Conservation (phyloP, 192 early-diverging fungal species). For the Entophlyctis luteolus region DNA sequence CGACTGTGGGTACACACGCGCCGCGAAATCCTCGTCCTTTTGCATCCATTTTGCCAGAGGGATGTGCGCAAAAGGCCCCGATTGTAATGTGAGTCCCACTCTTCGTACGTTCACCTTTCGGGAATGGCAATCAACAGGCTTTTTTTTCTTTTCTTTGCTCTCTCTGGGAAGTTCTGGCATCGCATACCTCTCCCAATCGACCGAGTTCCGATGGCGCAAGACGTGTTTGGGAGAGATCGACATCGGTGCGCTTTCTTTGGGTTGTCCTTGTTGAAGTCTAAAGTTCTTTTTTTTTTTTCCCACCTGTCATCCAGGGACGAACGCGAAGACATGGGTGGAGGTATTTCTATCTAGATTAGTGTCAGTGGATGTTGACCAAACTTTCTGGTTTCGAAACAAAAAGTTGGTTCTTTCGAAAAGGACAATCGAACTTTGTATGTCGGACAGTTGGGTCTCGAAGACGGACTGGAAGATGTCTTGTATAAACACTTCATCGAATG, state of each 20-base stretch:
- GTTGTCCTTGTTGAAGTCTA: not conserved
- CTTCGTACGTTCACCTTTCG: constrained; percentile 44
- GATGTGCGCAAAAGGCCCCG: constrained; percentile 64
- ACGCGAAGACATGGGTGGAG: constrained; percentile 61
- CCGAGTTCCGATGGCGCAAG: constrained; percentile 41
- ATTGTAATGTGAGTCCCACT: constrained; percentile 42
- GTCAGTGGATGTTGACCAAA: not conserved
- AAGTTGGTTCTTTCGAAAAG: constrained; percentile 76
- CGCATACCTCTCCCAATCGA: constrained; percentile 51
- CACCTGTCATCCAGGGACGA: constrained; percentile 38
- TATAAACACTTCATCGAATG: constrained; percentile 67
- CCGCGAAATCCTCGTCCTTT: constrained; percentile 60
- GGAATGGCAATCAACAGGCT: too few species aligned
- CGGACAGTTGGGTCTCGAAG: constrained; percentile 50
- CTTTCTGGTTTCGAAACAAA: too few species aligned
- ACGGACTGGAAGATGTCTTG: constrained; percentile 37
- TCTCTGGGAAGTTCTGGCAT: constrained; percentile 45
- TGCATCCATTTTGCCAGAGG: constrained; percentile 83
- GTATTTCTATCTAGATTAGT: constrained; percentile 32
- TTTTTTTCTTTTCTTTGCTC: not conserved
- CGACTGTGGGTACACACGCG: constrained; percentile 70
- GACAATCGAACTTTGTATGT: constrained; percentile 76
- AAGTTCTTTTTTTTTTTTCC: not conserved
- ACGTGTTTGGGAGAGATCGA: constrained; percentile 78
- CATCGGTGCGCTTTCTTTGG: constrained; percentile 21